phyloP scores from a whole-genome alignment of 306 rosid species.

The Pyrus betulifolia region DNA sequence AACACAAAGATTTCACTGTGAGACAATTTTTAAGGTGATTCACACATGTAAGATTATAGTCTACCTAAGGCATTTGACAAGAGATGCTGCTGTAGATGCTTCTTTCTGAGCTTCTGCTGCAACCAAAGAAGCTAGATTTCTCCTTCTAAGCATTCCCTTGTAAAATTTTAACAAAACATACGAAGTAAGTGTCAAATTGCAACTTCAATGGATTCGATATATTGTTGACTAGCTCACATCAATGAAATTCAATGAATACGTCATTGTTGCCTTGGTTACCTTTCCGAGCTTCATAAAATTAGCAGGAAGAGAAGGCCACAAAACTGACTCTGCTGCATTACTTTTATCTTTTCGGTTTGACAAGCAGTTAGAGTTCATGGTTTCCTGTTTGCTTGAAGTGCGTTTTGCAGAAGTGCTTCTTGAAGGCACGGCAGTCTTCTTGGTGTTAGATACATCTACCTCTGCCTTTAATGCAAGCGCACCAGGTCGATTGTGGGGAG shows the following conservation, averaged over 20 bases:
- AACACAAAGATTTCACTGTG: neutral
- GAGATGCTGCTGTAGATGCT: conserved; percentile 59
- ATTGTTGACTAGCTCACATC: neutral
- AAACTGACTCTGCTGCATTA: conserved; percentile 30
- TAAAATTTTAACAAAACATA: conserved; percentile 20
- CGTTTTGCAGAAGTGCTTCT: conserved; percentile 36
- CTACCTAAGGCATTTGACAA: conserved; percentile 76
- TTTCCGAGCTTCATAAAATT: conserved; percentile 63
- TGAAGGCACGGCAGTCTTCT: conserved; percentile 30
- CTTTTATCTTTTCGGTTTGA: conserved; percentile 40
- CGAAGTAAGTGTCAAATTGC: neutral
- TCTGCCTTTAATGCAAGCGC: conserved; percentile 45
- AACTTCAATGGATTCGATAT: neutral
- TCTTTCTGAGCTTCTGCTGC: conserved; percentile 83
- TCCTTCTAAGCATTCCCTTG: conserved; percentile 83
- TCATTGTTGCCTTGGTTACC: conserved; percentile 28
- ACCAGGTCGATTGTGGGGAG: conserved; percentile 33
- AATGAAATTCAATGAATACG: neutral
- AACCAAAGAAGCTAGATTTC: conserved; percentile 68
- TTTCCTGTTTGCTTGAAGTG: conserved; percentile 49
- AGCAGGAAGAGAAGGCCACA: conserved; percentile 67
- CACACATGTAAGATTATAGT: neutral
- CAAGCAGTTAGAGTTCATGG: conserved; percentile 32
- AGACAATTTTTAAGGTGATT: neutral
- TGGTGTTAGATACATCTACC: conserved; percentile 23